Percentiles rank a stretch among this genome's conserved stretches.
Conservation (phyloP, 2,329 filamentous ascomycete genomes). For the Aspergillus sp. region DNA sequence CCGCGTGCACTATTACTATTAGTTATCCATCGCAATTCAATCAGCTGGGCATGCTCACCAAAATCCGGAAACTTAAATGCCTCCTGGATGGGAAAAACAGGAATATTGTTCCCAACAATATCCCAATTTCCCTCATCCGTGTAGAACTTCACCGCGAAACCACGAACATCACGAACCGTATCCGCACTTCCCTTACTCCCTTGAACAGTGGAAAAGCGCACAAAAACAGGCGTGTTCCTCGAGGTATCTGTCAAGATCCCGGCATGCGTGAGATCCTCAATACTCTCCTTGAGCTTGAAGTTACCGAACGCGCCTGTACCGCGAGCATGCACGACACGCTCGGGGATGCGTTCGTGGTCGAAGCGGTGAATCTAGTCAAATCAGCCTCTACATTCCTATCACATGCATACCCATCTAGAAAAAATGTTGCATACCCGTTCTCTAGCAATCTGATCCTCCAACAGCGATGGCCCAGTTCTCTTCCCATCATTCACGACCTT, state of each 20-base stretch:
- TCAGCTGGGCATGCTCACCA: slow-evolving; percentile 20
- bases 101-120: slow-evolving; percentile 64
- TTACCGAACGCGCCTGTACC: slow-evolving; percentile 59
- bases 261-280: slow-evolving; percentile 57
- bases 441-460: slow-evolving; percentile 66
- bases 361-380: slow-evolving; percentile 51
- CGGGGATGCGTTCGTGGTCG: slow-evolving; percentile 66
- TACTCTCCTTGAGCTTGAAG: slow-evolving; percentile 60
- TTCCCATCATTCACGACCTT: slow-evolving; percentile 53
- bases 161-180: slow-evolving; percentile 68
- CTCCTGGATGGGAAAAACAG: slow-evolving; percentile 71
- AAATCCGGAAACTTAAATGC: slow-evolving; percentile 67
- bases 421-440: slow-evolving; percentile 55
- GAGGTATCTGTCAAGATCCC: slow-evolving; percentile 62
- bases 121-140: slow-evolving; percentile 71
- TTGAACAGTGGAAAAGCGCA: slow-evolving; percentile 68
- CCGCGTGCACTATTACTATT: slow-evolving; percentile 24
- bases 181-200: slow-evolving; percentile 67
- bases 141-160: slow-evolving; percentile 69
- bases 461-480: slow-evolving; percentile 30
- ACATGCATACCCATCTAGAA: background rate
- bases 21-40: background rate
- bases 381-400: background rate
- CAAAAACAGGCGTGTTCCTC: slow-evolving; percentile 56
- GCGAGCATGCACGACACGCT: slow-evolving; percentile 61